phyloP scores from a whole-genome alignment of 2,329 filamentous ascomycete genomes.

The Pestalotiopsis sp. region DNA sequence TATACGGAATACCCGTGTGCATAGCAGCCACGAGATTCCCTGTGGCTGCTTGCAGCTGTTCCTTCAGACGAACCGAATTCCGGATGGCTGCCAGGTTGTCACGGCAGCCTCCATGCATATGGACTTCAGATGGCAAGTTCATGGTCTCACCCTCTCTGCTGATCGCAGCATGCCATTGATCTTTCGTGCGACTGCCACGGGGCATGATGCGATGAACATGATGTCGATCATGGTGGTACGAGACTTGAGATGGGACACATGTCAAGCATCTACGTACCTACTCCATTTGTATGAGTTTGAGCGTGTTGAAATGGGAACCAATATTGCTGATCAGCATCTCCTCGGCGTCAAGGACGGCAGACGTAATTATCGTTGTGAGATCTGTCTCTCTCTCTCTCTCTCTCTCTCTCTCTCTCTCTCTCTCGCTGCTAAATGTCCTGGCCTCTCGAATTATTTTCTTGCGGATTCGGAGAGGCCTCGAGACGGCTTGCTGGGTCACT shows the following conservation, averaged over 20 bases:
- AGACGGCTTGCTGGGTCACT: not conserved
- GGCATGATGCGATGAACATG: slow-evolving; percentile 1
- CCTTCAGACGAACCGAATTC: slow-evolving; percentile 8
- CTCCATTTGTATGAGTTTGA: not conserved
- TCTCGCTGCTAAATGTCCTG: not conserved
- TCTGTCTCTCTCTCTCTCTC: not conserved
- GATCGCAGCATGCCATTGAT: not conserved
- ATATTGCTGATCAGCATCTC: not conserved
- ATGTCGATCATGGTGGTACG: not conserved
- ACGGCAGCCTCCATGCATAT: not conserved
- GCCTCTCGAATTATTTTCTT: not conserved
- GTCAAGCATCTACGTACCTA: not conserved
- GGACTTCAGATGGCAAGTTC: slow-evolving; percentile 1
- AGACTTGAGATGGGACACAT: not conserved
- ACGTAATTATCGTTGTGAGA: not conserved
- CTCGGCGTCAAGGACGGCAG: not conserved
- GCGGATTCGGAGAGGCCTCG: not conserved
- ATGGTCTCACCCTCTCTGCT: not conserved
- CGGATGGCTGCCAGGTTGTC: slow-evolving; percentile 8
- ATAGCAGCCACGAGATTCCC: not conserved
- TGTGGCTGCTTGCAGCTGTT: not conserved
- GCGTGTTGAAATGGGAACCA: not conserved
- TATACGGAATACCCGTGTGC: not conserved
- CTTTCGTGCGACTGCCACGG: not conserved
- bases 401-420: not conserved